phyloP scores from a whole-genome alignment of 2,329 filamentous ascomycete species.

The Chlorencoelia australis region DNA sequence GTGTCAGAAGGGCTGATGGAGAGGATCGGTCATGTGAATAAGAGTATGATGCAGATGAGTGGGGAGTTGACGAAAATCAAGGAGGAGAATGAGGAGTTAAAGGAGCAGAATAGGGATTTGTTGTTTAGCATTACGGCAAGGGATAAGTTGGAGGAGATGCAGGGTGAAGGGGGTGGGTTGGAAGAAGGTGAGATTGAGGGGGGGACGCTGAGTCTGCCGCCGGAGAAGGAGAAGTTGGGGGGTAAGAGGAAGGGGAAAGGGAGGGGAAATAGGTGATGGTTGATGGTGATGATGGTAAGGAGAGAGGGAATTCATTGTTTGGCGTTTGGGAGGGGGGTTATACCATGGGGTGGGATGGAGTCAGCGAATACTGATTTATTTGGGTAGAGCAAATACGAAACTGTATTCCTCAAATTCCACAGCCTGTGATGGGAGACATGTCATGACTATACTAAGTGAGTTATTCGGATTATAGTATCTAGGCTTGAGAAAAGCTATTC shows the following conservation, averaged over 20 bases:
- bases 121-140: conserved; percentile 79
- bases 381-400: too few species aligned
- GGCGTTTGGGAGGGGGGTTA: too few species aligned
- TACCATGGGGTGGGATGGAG: too few species aligned
- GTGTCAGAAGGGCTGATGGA: conserved; percentile 73
- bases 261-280: conserved; percentile 10
- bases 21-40: conserved; percentile 66
- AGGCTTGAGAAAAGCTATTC: too few species aligned
- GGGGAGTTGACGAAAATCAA: conserved; percentile 63
- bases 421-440: too few species aligned
- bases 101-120: conserved; percentile 79
- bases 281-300: too few species aligned
- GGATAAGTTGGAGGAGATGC: conserved; percentile 64
- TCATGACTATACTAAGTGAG: too few species aligned
- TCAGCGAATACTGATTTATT: too few species aligned
- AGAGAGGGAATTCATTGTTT: too few species aligned
- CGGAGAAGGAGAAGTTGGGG: conserved; percentile 18
- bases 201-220: conserved; percentile 56
- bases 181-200: conserved; percentile 65
- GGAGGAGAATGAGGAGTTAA: conserved; percentile 78
- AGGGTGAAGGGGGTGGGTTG: conserved; percentile 45
- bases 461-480: too few species aligned
- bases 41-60: conserved; percentile 47
- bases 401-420: too few species aligned
- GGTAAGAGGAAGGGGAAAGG: conserved; percentile 20